phyloP scores from a whole-genome alignment of 352 stramenopile species.

The Blastocystis sp. region DNA sequence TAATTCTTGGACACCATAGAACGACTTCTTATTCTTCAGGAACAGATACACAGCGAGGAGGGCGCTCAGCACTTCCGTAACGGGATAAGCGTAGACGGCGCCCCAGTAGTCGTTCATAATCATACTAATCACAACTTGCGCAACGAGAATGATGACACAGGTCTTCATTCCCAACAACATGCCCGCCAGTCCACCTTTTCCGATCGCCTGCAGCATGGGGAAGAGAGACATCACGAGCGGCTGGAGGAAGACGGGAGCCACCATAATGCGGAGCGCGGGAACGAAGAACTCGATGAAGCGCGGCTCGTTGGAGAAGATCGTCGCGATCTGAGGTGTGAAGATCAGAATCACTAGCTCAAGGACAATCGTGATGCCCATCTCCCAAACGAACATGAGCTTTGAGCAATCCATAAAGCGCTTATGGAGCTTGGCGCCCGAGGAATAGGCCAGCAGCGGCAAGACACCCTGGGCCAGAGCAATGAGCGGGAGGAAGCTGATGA shows the following conservation, averaged over 20 bases:
- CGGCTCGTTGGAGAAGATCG: slow-evolving; percentile 26
- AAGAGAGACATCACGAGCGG: slow-evolving; percentile 59
- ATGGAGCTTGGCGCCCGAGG: slow-evolving; percentile 42
- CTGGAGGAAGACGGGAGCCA: slow-evolving; percentile 50
- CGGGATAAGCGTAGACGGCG: slow-evolving; percentile 71
- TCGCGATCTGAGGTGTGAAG: slow-evolving; percentile 8
- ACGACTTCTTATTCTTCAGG: slow-evolving; percentile 35
- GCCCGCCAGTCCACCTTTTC: slow-evolving; percentile 42
- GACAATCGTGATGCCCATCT: slow-evolving; percentile 47
- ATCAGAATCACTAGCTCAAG: slow-evolving; percentile 41
- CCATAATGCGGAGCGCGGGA: slow-evolving; percentile 28
- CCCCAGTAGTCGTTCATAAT: slow-evolving; percentile 61
- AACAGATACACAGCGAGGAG: slow-evolving; percentile 32
- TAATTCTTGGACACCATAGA: slow-evolving; percentile 24
- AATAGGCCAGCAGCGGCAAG: slow-evolving; percentile 62
- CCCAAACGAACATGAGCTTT: slow-evolving; percentile 51
- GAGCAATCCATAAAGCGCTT: slow-evolving; percentile 55
- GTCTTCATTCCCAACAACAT: slow-evolving; percentile 67
- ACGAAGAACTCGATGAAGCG: slow-evolving; percentile 62
- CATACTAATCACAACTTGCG: slow-evolving; percentile 29
- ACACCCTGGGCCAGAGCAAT: slow-evolving; percentile 61
- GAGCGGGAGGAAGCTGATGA: slow-evolving; percentile 65
- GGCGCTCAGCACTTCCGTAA: slow-evolving; percentile 44
- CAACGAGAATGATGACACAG: slow-evolving; percentile 33
- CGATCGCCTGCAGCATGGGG: slow-evolving; percentile 57